Evolutionary conservation across 2,329 filamentous ascomycete genomes (phyloP).

Genomic region (Zasmidium cellare): DNA sequence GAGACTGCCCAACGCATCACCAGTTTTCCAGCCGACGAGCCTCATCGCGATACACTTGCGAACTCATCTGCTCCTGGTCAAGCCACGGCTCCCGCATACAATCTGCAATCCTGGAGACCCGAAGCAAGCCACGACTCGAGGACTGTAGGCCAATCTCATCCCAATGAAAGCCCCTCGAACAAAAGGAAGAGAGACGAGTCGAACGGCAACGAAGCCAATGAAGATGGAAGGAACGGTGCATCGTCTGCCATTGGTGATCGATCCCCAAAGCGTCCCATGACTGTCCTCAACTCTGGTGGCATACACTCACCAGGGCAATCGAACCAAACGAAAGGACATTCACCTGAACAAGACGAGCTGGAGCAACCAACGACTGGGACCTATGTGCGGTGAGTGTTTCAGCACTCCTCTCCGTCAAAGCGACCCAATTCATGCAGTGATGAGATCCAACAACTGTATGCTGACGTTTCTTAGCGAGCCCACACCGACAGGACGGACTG

Average conservation of each 20-base stretch:
- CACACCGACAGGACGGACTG: slow-evolving; percentile 15
- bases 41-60: background rate
- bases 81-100: slow-evolving; percentile 7
- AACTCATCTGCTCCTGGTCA: background rate
- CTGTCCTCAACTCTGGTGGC: slow-evolving; percentile 17
- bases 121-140: slow-evolving; percentile 8
- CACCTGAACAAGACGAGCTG: background rate
- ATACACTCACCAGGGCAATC: slow-evolving; percentile 2
- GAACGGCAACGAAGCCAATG: slow-evolving; percentile 2
- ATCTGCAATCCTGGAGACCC: slow-evolving; percentile 24
- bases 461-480: slow-evolving; percentile 11
- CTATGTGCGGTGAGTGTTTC: slow-evolving; percentile 5
- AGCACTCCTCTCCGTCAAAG: no score
- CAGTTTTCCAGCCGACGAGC: slow-evolving; percentile 20
- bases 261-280: slow-evolving; percentile 26
- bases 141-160: background rate
- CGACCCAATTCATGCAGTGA: no score
- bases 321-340: background rate
- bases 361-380: background rate
- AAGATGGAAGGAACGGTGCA: slow-evolving; percentile 6
- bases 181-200: slow-evolving; percentile 30
- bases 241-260: background rate
- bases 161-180: slow-evolving; percentile 4
- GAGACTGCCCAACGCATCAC: slow-evolving; percentile 17
- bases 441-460: background rate